Base-by-base conservation (phyloP, 305 asterid species). In the Lippia alba region DNA sequence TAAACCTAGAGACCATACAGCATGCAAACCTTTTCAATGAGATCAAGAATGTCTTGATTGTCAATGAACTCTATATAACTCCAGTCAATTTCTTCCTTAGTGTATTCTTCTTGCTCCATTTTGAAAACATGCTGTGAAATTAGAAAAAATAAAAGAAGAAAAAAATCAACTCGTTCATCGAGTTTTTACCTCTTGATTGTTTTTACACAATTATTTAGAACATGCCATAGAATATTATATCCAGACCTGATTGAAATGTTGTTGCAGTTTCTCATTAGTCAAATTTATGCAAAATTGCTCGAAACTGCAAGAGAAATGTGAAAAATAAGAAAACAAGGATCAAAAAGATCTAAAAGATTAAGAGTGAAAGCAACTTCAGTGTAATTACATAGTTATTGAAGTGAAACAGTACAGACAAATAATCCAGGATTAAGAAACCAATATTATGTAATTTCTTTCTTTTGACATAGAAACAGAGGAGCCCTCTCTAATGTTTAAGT, bases 81-180 rank as follows among this genome's bases (percentile, higher is more conserved):
- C 97, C 97, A 91, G 73, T 91, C 89, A 69, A 91, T 91, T 77
- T 87, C 96, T 83, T 91, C 97, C 77, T 84, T 89, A 32, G 87
- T 84, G 75, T 91, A 91, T 79, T 91, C 97, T 84, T 91, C 97
- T 84, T 91, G 97, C 78, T 91, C 97, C 96, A 87, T 89, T 82
- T 91, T 91, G 80, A 91, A 91, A 76, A 91, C 97, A 60, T 89
- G 97, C 97, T 91, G 94, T 72, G 48, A 15, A 58, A 34, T 24
- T 24, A 1, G 30, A 24, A 24, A 24, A 24, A 24, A 24, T 24
- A 24, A 24, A 24, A 24, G 30, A 24, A 39, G 46, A 33, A 58
- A 71, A 6, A 74, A 46, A 53, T n/a, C 64, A 60, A 58, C 64
- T 57, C 20, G 57, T 73, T 57, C 44, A 48, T 58, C 20, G 24